Percentiles rank a stretch among this genome's conserved stretches.
phyloP scores from a whole-genome alignment of 208 protist genomes.

The Ichthyophonus hoferi region DNA sequence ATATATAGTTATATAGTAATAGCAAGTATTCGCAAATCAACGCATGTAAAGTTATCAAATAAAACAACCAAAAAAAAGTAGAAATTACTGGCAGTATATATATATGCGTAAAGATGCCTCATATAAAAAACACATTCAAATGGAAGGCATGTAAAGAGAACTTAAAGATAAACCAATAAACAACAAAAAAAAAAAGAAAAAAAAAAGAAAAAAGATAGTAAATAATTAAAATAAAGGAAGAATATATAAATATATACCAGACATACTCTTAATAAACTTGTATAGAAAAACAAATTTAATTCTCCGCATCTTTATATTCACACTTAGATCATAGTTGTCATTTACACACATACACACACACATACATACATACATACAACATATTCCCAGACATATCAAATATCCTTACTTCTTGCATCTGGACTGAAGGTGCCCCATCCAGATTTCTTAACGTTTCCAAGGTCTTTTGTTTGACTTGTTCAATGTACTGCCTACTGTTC shows the following conservation, averaged over 20 bases:
- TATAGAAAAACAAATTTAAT: neutral
- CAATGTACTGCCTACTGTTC: constrained; percentile 65
- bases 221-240: neutral
- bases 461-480: constrained; percentile 48
- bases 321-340: neutral
- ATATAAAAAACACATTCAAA: neutral
- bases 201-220: neutral
- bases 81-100: no score
- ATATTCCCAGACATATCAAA: neutral
- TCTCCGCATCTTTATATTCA: neutral
- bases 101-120: no score
- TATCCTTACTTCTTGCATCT: constrained; percentile 64
- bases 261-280: neutral
- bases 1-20: no score
- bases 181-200: neutral
- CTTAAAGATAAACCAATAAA: neutral
- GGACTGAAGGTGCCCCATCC: constrained; percentile 60
- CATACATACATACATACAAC: neutral
- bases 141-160: neutral
- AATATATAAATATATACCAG: neutral
- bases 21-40: no score
- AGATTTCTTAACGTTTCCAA: constrained; percentile 54
- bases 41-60: no score
- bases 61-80: no score
- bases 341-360: neutral